Conservation (phyloP, 177 flowering plant species). For the Vitis hybrid region DNA sequence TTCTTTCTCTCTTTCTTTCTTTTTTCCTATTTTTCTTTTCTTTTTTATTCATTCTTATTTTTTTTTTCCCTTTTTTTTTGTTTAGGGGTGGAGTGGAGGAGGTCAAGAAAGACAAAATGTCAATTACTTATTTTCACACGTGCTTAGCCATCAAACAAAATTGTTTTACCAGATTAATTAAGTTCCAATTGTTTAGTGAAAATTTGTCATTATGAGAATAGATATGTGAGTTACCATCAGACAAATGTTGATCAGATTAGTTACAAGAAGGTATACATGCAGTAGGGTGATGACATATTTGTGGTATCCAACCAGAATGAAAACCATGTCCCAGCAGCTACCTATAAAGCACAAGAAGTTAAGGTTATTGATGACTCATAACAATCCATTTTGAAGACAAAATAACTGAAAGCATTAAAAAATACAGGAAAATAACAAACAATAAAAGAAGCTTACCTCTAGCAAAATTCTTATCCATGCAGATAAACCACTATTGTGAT, state of each 20-base stretch:
- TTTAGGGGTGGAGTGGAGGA: too few species aligned
- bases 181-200: not conserved
- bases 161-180: too few species aligned
- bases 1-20: too few species aligned
- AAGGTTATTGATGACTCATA: constrained; percentile 13
- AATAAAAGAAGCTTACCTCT: constrained; percentile 48
- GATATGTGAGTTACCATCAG: constrained; percentile 69
- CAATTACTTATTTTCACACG: too few species aligned
- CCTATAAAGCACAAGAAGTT: constrained; percentile 44
- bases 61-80: too few species aligned
- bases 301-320: constrained; percentile 69
- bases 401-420: too few species aligned
- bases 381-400: not conserved
- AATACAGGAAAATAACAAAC: not conserved
- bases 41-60: too few species aligned
- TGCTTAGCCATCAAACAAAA: not conserved
- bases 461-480: constrained; percentile 46
- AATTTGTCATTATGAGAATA: constrained; percentile 29
- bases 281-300: constrained; percentile 75
- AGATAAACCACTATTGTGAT: constrained; percentile 56
- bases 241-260: constrained; percentile 63
- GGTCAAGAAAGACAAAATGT: too few species aligned
- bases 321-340: constrained; percentile 65
- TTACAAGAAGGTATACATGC: constrained; percentile 87
- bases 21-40: too few species aligned